phyloP scores from a whole-genome alignment of 2,329 filamentous ascomycete genomes.

The Lecanicillium sp. region DNA sequence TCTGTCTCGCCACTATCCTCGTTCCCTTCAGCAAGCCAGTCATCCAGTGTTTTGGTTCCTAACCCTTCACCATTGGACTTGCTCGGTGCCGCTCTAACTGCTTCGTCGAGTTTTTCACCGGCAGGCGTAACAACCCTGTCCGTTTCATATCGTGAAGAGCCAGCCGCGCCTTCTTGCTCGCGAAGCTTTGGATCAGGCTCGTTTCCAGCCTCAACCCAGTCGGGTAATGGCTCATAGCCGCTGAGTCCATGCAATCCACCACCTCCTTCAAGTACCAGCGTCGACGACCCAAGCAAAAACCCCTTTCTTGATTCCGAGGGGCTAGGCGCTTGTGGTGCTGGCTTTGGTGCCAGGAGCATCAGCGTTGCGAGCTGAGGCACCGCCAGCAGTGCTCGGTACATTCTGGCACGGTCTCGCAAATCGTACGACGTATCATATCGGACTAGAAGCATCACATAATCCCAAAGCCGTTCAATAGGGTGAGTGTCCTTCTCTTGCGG shows the following conservation, averaged over 20 bases:
- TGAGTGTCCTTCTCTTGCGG: conserved; percentile 37
- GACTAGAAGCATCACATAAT: conserved; percentile 74
- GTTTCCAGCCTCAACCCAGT: conserved; percentile 72
- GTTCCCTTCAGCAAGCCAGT: conserved; percentile 77
- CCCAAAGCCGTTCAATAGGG: conserved; percentile 70
- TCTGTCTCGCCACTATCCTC: conserved; percentile 44
- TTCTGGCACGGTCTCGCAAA: conserved; percentile 78
- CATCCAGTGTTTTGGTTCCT: conserved; percentile 74
- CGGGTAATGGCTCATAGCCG: conserved; percentile 72
- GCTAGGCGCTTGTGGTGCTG: conserved; percentile 81
- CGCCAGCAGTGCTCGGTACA: conserved; percentile 77
- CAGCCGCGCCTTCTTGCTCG: conserved; percentile 35
- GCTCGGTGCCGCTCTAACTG: conserved; percentile 27
- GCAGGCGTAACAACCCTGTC: conserved; percentile 41
- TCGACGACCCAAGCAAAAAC: conserved; percentile 74
- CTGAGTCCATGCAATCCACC: conserved; percentile 63
- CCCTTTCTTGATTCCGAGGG: conserved; percentile 77
- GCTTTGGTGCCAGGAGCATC: conserved; percentile 87
- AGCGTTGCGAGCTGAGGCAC: conserved; percentile 83
- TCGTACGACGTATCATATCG: conserved; percentile 95
- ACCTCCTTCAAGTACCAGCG: conserved; percentile 72
- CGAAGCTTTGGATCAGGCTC: conserved; percentile 73
- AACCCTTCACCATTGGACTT: conserved; percentile 47
- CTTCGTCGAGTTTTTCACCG: conserved; percentile 55
- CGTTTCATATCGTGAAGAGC: conserved; percentile 22